A percentile compares a stretch with the other conserved stretches of the same genome.
Evolutionary conservation across 371 early-diverging fungal species (phyloP).

Genomic region (Mortierella sp.): DNA sequence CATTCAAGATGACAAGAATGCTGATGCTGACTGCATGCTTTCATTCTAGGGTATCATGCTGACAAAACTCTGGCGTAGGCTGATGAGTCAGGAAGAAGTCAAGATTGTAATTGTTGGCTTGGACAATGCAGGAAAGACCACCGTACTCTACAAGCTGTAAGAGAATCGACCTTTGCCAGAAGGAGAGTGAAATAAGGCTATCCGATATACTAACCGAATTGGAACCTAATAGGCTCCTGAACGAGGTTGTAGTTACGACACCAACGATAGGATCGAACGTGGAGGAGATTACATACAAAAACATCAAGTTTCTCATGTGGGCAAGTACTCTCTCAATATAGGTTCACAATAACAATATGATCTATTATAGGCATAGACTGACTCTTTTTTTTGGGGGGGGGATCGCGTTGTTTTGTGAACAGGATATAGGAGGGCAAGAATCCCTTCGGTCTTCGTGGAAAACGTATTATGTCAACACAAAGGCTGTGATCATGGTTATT

Average conservation of each 20-base stretch:
- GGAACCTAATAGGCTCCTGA: conserved; percentile 64
- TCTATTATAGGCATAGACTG: neutral
- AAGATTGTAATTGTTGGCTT: conserved; percentile 76
- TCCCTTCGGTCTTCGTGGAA: conserved; percentile 78
- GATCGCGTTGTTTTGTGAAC: neutral
- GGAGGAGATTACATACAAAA: conserved; percentile 78
- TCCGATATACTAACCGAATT: neutral
- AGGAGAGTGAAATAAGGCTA: neutral
- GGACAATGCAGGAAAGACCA: conserved; percentile 83
- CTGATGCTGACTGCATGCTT: neutral
- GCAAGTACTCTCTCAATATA: conserved; percentile 53
- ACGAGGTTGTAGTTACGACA: conserved; percentile 79
- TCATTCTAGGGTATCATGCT: conserved; percentile 56
- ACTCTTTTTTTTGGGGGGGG: neutral
- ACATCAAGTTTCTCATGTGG: conserved; percentile 83
- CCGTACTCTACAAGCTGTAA: conserved; percentile 70
- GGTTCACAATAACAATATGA: neutral
- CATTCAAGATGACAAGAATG: neutral
- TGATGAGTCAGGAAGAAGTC: conserved; percentile 60
- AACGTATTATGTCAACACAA: conserved; percentile 80
- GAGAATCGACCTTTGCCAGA: conserved; percentile 5
- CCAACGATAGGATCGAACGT: conserved; percentile 85
- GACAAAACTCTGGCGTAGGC: conserved; percentile 59
- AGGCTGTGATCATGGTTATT: conserved; percentile 84
- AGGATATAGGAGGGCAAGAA: conserved; percentile 86